Base-by-base conservation (phyloP, 1,284 basidiomycete genomes). In the Bondarzewia mesenterica region DNA sequence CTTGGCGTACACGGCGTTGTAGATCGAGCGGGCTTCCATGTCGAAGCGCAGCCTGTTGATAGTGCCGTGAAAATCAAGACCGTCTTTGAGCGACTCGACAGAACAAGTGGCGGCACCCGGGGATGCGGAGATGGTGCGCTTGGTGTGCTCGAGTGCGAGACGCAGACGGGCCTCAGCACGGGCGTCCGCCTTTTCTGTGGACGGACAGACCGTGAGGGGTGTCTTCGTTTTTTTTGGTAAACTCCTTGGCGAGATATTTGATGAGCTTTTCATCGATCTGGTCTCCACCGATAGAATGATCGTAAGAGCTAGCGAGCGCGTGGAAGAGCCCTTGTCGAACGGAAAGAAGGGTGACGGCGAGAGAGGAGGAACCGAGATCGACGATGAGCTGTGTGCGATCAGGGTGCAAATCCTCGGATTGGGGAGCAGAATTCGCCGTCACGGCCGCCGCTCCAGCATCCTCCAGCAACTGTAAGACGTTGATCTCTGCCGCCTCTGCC, bases 1-100 rank as follows among this genome's bases (percentile, higher is more conserved):
- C 49, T 80, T 78, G 23, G 67, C 64, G 26, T 78, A 75, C 46
- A 96, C 82, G 54, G 78, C 70, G 50, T 73, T 71, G 70, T 95
- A 98, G 29, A 94, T 74, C 10, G 78, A 58, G 7, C 79, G 72
- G 2, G 85, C 80, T 56, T 97, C 80, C 70, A 96, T 80, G 65
- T 97, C 93, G 69, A 97, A 96, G 29, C 95, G 82, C 68, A 95
- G 79, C 42, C 93, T 80, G 69, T 97, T 98, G 71, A 99, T 85
- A n/a, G 85, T 80, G 7, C 86, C 86, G 10, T 89, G 93, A 61
- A 89, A 93, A 69, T 99, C 96, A 48, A 90, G 64, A 8, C 96
- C 95, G 54, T 96, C 94, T 65, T 96, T 95, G 55, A 99, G 77
- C 1, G 87, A 91, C 72, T 99, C 94, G 57, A 99, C 89, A 38